phyloP scores from a whole-genome alignment of 139 green algal genomes.

The Volvox reticuliferus region DNA sequence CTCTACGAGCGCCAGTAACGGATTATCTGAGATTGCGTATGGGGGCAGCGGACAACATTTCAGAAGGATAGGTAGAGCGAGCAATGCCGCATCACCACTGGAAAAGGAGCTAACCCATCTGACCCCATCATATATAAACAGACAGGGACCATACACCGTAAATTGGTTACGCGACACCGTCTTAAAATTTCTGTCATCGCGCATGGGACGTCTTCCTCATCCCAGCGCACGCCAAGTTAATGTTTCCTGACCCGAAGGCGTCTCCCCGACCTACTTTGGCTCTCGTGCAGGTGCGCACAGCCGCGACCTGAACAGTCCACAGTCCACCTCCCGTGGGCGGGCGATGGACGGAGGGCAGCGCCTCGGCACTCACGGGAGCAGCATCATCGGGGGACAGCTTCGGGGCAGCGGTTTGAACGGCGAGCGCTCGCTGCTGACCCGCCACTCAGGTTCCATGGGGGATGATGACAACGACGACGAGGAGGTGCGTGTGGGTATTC shows the following conservation, averaged over 20 bases:
- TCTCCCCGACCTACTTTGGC: not conserved
- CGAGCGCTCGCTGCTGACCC: conserved; percentile 16
- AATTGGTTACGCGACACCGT: no score
- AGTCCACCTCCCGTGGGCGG: not conserved
- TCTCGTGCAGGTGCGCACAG: not conserved
- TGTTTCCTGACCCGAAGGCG: no score
- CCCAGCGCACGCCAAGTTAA: not conserved
- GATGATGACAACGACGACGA: conserved; percentile 26
- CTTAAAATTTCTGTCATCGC: no score
- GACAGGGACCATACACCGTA: no score
- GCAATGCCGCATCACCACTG: no score
- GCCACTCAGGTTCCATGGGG: conserved; percentile 32
- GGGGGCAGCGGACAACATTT: no score
- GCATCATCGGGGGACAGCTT: not conserved
- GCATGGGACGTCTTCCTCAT: no score
- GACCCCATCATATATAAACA: no score
- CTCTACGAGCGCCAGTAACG: no score
- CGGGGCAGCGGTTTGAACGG: not conserved
- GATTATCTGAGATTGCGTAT: no score
- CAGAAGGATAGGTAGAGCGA: no score
- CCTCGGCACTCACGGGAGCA: not conserved
- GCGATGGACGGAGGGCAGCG: not conserved
- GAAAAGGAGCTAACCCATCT: no score
- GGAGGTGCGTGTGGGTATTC: conserved; percentile 3
- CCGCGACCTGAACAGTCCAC: not conserved